Base-by-base conservation (phyloP, 768 basidiomycete genomes). In the Amanita pseudoporphyria region DNA sequence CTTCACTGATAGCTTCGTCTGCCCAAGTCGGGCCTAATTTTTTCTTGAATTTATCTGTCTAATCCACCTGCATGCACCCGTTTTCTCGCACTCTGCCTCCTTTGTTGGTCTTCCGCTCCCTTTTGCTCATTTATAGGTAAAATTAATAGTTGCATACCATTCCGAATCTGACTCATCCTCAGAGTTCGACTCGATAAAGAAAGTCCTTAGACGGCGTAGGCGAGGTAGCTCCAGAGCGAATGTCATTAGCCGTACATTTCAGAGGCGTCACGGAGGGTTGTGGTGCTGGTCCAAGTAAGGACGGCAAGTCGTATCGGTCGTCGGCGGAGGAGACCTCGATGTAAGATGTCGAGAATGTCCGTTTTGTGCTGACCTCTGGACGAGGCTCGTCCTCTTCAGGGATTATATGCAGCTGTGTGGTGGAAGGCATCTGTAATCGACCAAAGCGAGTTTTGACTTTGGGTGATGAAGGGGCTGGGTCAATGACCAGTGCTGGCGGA, bases 141-240 rank as follows among this genome's bases (percentile, higher is more conserved):
- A n/a, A n/a, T n/a, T n/a, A n/a, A n/a, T n/a, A n/a, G n/a, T n/a
- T 1, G 69, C 57, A 58, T 82, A 81, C 69, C 79, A 84, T 24
- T 78, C 78, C 2, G 69, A 71, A 37, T 76, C 79, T 9, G 76
- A 74, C 22, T 72, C 72, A 10, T 52, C 49, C 32, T 71, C 64
- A 2, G 61, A 62, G 4, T 69, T 60, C 10, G 48, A 54, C 12
- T 52, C 51, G 3, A 55, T 52, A n/a, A 61, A 49, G 24, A 57
- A 55, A 22, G 54, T 32, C 59, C 47, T 48, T 60, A n/a, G 65
- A 69, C 3, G 67, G 69, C 1, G 66, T 65, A 2, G 69, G 67
- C 1, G 70, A 70, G 9, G 49, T 58, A 39, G 62, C 61, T 12
- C 58, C 63, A 18, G 59, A 53, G 18, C 58, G 57, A 39, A 45